Evolutionary conservation across 257 asterid species (phyloP).

Genomic region (Pogostemon cablin): DNA sequence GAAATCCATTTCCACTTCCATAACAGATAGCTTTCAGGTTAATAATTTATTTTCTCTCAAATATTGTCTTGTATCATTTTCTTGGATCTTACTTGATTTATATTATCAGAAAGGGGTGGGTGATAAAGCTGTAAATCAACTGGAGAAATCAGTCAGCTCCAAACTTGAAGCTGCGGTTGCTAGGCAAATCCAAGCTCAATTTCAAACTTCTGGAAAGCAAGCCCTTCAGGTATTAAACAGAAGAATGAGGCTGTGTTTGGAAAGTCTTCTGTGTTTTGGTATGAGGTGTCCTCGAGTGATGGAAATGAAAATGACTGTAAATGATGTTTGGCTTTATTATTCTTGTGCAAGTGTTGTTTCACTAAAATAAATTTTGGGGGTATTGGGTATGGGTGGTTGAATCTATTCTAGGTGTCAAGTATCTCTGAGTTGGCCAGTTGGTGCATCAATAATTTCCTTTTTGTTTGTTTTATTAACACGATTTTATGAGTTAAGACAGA

Average conservation of each 20-base stretch:
- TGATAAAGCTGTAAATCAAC: conserved; percentile 86
- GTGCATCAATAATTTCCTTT: not conserved
- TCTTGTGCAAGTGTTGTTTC: not conserved
- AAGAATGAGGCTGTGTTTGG: not conserved
- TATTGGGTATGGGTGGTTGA: not conserved
- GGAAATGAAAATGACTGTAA: not conserved
- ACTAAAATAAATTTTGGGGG: too few relatives aligned
- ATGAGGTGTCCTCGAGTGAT: not conserved
- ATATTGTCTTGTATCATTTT: not conserved
- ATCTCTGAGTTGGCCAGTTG: not conserved
- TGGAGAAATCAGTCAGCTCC: conserved; percentile 80
- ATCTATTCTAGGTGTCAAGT: not conserved
- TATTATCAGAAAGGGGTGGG: conserved; percentile 91
- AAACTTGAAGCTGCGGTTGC: conserved; percentile 86
- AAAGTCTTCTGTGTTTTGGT: not conserved
- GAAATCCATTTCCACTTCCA: conserved; percentile 69
- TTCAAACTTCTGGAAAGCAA: conserved; percentile 96
- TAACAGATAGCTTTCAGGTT: conserved; percentile 88
- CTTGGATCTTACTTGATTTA: conserved; percentile 32
- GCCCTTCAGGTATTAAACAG: conserved; percentile 77
- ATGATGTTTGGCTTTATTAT: not conserved
- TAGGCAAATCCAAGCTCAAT: conserved; percentile 85
- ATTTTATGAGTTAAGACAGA: not conserved
- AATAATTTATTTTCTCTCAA: conserved; percentile 23
- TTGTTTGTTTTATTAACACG: not conserved